These are phyloP conservation scores for Yarrowia phangngaensis DNA, from an alignment of 805 yeast genomes.

Conservation along the genomic window DNA sequence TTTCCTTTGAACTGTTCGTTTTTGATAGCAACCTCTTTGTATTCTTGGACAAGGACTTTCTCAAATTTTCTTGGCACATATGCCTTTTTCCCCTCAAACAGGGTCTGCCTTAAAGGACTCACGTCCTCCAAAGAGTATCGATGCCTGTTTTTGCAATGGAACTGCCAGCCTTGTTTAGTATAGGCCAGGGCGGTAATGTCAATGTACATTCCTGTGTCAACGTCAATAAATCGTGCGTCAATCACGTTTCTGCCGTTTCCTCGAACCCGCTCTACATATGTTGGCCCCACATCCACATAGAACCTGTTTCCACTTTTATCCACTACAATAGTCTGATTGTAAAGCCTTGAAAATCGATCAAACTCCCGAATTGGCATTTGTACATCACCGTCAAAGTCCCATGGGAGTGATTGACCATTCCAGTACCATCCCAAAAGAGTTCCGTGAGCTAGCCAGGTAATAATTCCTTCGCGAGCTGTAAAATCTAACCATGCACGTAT, in stretches of 20 bases:
- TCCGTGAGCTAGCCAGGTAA: conserved; percentile 51
- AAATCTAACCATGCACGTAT: conserved; percentile 48
- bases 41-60: conserved; percentile 42
- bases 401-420: conserved; percentile 51
- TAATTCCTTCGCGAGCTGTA: conserved; percentile 44
- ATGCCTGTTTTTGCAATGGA: conserved; percentile 57
- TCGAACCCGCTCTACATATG: conserved; percentile 48
- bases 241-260: conserved; percentile 50
- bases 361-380: conserved; percentile 52
- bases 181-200: conserved; percentile 53
- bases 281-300: conserved; percentile 48
- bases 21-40: conserved; percentile 29
- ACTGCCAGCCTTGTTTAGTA: conserved; percentile 29
- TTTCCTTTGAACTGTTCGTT: conserved; percentile 1
- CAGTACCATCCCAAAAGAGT: conserved; percentile 49
- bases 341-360: conserved; percentile 45
- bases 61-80: conserved; percentile 46
- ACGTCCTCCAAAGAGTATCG: conserved; percentile 49
- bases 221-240: conserved; percentile 59
- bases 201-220: conserved; percentile 55
- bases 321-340: conserved; percentile 47
- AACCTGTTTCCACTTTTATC: conserved; percentile 37
- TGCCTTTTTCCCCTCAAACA: conserved; percentile 56
- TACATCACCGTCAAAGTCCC: conserved; percentile 51
- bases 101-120: conserved; percentile 50